Evolutionary conservation across 768 basidiomycete genomes (phyloP), one percentile per base, ranked within the genome.

Genomic region (Russula vinacea): DNA sequence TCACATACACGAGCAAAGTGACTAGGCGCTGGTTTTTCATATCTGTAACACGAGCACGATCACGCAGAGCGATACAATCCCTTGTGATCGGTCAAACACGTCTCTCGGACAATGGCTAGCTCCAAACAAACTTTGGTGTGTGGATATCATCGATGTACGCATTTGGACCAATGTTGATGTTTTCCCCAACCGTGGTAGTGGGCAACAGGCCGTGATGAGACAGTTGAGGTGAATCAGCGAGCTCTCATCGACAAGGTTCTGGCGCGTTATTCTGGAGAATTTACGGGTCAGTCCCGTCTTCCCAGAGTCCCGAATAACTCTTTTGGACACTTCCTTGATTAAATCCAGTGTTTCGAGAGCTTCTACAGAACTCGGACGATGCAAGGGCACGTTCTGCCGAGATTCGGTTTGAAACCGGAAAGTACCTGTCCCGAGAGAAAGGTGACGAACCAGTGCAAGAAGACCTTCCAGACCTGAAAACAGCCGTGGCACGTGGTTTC

Each of bases 201-300:
- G 82, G 76, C 73, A 29, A 75, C 70, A 19, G 90, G 89, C 19
- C 80, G 85, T 67, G 90, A 91, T 70, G 90, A 91, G 71, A 83
- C 87, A 0, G 88, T 94, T 0, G 89, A 95, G 75, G 94, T 96
- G 52, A 96, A 96, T 74, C 95, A 96, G 73, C 84, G 95, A 22
- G 94, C 94, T n/a, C 79, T 97, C 62, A 96, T 98, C 58, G 95
- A 97, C 80, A 98, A 94, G 76, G 92, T 98, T 26, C 84, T 99
- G 24, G 94, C 96, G 11, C 81, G 96, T 29, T 99, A 99, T 76
- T 92, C 90, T 16, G 95, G 93, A 58, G 94, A 97, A 78, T 92
- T 94, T 70, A 96, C 94, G 6, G 84, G 82, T 85, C 57, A 62
- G 77, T 55, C 9, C n/a, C 9, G 35, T 22, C 35, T 33, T 24